Evolutionary conservation across 257 asterid genomes (phyloP), one percentile per base, ranked within the genome.

Genomic region (Plectranthus barbatus): DNA sequence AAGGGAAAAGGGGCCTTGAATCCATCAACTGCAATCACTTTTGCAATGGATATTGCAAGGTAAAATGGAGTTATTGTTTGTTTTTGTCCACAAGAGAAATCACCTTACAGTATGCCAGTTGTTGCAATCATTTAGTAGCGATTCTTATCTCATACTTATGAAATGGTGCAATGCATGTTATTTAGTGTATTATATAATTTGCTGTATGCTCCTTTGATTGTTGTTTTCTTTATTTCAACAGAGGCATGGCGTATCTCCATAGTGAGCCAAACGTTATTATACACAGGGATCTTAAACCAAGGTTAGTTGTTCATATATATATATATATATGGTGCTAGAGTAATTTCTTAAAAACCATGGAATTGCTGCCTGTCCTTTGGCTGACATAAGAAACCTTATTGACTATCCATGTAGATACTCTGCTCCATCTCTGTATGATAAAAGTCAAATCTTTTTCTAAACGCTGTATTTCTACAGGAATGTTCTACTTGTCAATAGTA

Each of bases 181-280:
- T 68, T 15, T 45, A 64, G 15, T n/a, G 58, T 49, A 54, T 18
- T 13, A 31, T 66, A 5, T 11, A 56, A 39, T 65, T 33, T 45
- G 63, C 23, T 8, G 8, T 67, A 29, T 56, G 54, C 66, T 69
- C 39, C 45, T 61, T 79, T 69, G 68, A 70, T 41, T 33, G 60
- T 47, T 42, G 13, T 58, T 20, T 66, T 69, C 60, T 77, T n/a
- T 72, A 69, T 65, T 63, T 62, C 63, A 66, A 71, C 91, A 93
- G 99, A 75, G 99, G 99, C 82, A 90, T 93, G 95, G 95, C 99
- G 13, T 93, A 87, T 87, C 96, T 93, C 76, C 99, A 93, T 79
- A 87, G 78, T 50, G 97, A 93, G 76, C 99, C 99, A 58, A 93
- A 93, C 80, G 99, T 93, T 34, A 58, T 93, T 45, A 71, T 93